phyloP scores from a whole-genome alignment of 352 stramenopile genomes.

The Pilasporangium apinafurcum region DNA sequence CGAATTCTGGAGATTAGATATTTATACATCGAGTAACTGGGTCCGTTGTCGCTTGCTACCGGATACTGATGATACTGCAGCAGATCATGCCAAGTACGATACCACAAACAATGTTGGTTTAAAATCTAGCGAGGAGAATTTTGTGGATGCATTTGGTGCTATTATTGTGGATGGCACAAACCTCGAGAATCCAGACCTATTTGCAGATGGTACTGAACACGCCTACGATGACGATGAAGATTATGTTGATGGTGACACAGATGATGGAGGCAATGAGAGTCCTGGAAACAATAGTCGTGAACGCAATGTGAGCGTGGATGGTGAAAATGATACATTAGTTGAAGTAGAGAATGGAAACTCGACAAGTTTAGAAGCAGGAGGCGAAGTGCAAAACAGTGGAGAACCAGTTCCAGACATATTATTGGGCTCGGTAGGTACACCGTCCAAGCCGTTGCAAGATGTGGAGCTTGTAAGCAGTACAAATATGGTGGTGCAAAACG shows the following conservation, averaged over 20 bases:
- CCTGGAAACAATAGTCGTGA: constrained; percentile 1
- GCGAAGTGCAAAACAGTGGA: constrained; percentile 4
- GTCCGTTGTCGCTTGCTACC: constrained; percentile 76
- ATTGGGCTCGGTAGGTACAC: constrained; percentile 14
- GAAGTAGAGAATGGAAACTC: constrained; percentile 2
- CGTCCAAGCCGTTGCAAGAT: constrained; percentile 5
- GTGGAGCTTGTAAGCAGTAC: constrained; percentile 12
- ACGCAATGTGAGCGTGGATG: not conserved
- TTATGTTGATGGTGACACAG: constrained; percentile 13
- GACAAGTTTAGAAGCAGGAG: constrained; percentile 7
- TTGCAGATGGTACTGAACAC: constrained; percentile 17
- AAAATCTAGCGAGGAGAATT: constrained; percentile 8
- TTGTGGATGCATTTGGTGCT: constrained; percentile 4
- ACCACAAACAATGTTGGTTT: constrained; percentile 8
- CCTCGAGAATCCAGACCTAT: not conserved
- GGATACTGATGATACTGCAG: constrained; percentile 68
- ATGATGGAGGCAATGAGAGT: constrained; percentile 12
- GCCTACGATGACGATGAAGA: constrained; percentile 36
- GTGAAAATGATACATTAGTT: too few species aligned
- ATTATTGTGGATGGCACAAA: constrained; percentile 10
- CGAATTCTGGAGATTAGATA: constrained; percentile 76
- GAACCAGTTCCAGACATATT: constrained; percentile 4
- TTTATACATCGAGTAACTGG: constrained; percentile 86
- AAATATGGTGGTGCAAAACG: constrained; percentile 12
- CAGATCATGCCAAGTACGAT: constrained; percentile 36